phyloP scores from a whole-genome alignment of 306 rosid genomes.

The Cicer arietinum region DNA sequence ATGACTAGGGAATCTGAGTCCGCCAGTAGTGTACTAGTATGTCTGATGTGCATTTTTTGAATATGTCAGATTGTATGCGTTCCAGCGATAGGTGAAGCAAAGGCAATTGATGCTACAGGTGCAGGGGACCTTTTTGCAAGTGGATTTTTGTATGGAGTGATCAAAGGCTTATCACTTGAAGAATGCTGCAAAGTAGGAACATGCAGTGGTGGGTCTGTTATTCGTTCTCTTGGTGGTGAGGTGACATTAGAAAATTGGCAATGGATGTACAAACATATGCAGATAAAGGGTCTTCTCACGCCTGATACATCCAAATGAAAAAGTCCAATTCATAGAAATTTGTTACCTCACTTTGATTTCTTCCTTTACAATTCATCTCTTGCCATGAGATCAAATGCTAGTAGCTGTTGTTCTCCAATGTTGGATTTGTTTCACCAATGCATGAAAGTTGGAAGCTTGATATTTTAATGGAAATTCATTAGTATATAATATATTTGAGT shows the following conservation, averaged over 20 bases:
- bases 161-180: slow-evolving; percentile 73
- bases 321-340: no score
- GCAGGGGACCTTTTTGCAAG: slow-evolving; percentile 95
- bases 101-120: slow-evolving; percentile 78
- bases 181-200: slow-evolving; percentile 86
- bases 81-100: slow-evolving; percentile 71
- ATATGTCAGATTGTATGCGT: slow-evolving; percentile 65
- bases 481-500: slow-evolving; percentile 3
- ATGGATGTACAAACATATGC: slow-evolving; percentile 96
- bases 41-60: not conserved
- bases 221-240: slow-evolving; percentile 81
- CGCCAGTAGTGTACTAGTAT: not conserved
- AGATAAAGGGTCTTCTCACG: slow-evolving; percentile 64
- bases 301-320: slow-evolving; percentile 38
- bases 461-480: not conserved
- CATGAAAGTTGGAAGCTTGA: slow-evolving; percentile 1
- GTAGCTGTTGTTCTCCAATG: no score
- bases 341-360: no score
- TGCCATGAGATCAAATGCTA: no score
- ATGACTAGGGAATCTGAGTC: not conserved
- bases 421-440: slow-evolving; percentile 30
- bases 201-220: slow-evolving; percentile 87
- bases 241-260: slow-evolving; percentile 69
- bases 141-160: slow-evolving; percentile 81
- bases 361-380: no score